phyloP scores from a whole-genome alignment of 768 basidiomycete species.

The Lactifluus subvellereus region DNA sequence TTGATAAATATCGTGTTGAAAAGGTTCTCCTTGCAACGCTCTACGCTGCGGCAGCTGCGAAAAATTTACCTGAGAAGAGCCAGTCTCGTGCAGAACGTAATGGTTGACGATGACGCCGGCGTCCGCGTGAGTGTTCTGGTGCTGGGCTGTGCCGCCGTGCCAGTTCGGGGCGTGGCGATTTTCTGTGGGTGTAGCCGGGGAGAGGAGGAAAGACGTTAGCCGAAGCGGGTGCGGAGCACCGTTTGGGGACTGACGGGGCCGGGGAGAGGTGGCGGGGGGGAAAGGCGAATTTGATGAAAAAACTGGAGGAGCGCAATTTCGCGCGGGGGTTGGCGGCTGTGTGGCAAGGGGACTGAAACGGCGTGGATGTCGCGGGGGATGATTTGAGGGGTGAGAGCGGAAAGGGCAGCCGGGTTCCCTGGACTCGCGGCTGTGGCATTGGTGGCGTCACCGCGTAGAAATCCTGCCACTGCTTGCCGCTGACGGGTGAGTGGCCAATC shows the following conservation, averaged over 20 bases:
- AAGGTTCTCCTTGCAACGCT: conserved; percentile 9
- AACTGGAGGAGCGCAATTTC: conserved; percentile 31
- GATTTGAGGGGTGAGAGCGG: conserved; percentile 21
- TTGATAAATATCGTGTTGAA: conserved; percentile 18
- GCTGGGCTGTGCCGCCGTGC: conserved; percentile 16
- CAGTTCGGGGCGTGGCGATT: conserved; percentile 2
- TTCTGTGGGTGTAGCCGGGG: conserved; percentile 12
- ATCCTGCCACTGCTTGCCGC: conserved; percentile 15
- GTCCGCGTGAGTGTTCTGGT: conserved; percentile 22
- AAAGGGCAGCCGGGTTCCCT: conserved; percentile 18
- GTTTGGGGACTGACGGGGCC: conserved; percentile 14
- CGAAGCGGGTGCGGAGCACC: conserved; percentile 24
- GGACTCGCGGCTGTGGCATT: conserved; percentile 5
- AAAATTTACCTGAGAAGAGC: conserved; percentile 32
- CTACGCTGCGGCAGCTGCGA: conserved; percentile 28
- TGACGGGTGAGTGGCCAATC: conserved; percentile 15
- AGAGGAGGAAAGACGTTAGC: conserved; percentile 15
- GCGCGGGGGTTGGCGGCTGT: conserved; percentile 26
- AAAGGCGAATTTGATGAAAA: conserved; percentile 32
- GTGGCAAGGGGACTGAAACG: conserved; percentile 26
- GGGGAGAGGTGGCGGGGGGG: conserved; percentile 29
- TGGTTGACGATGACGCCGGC: conserved; percentile 29
- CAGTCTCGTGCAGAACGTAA: conserved; percentile 34
- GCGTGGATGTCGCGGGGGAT: conserved; percentile 28
- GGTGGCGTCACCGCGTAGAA: conserved; percentile 7